Conservation (phyloP, 2,329 filamentous ascomycete species). For the Hymenoscyphus fructigenus region DNA sequence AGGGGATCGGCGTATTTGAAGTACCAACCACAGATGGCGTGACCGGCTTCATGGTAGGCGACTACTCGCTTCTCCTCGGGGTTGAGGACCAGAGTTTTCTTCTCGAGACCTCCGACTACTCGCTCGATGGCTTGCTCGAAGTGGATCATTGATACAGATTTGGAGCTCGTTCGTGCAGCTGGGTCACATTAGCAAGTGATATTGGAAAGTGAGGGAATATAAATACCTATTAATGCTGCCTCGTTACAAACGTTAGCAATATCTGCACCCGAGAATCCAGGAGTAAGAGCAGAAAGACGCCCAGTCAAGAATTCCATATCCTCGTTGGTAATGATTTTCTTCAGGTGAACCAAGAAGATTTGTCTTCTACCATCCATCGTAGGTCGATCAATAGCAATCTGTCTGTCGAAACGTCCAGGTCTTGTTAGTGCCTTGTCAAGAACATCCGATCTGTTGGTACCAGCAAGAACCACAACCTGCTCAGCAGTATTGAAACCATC, state of each 20-base stretch:
- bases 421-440: constrained; percentile 95
- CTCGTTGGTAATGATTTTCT: constrained; percentile 91
- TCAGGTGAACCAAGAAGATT: constrained; percentile 92
- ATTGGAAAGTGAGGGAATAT: neutral
- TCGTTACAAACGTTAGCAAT: constrained; percentile 99
- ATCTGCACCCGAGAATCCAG: constrained; percentile 95
- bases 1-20: constrained; percentile 95
- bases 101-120: constrained; percentile 93
- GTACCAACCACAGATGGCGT: constrained; percentile 98
- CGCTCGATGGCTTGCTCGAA: constrained; percentile 98
- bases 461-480: constrained; percentile 93
- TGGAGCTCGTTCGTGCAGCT: constrained; percentile 82
- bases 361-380: constrained; percentile 97
- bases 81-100: constrained; percentile 91
- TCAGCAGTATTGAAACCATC: constrained; percentile 97
- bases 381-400: constrained; percentile 91
- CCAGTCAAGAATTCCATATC: constrained; percentile 86
- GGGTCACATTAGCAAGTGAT: constrained; percentile 42
- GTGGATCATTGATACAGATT: constrained; percentile 80
- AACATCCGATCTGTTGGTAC: constrained; percentile 93
- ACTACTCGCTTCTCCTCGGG: constrained; percentile 94
- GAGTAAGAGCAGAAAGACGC: constrained; percentile 85
- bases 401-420: constrained; percentile 93
- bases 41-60: constrained; percentile 96
- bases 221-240: constrained; percentile 88